Evolutionary conservation across 2,329 filamentous ascomycete genomes (phyloP).

Genomic region (Verticillium klebahnii): DNA sequence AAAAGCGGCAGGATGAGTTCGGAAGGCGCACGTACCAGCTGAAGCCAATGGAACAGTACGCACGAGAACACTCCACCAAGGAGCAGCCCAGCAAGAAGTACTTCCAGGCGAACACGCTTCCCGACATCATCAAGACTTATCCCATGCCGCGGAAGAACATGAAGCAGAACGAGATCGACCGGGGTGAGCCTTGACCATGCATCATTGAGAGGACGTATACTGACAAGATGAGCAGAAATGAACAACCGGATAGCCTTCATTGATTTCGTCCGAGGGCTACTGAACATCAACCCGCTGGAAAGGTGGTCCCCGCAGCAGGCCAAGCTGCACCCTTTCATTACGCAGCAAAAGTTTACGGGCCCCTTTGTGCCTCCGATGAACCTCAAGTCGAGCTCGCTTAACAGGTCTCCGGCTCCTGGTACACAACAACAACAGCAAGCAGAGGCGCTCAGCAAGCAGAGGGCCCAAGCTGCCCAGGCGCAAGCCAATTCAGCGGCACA

Average conservation of each 20-base stretch:
- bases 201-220: conserved; percentile 1
- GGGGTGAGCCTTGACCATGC: conserved; percentile 57
- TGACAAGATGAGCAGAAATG: conserved; percentile 66
- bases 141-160: conserved; percentile 99
- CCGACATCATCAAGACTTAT: conserved; percentile 96
- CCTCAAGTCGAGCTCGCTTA: conserved; percentile 78
- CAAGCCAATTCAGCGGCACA: conserved; percentile 63
- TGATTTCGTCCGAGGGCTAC: conserved; percentile 88
- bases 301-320: conserved; percentile 97
- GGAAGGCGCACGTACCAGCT: conserved; percentile 85
- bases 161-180: conserved; percentile 93
- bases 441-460: conserved; percentile 88
- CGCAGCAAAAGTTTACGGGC: conserved; percentile 93
- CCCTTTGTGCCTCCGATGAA: conserved; percentile 98
- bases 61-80: conserved; percentile 90
- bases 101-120: conserved; percentile 88
- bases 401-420: conserved; percentile 84
- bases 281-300: conserved; percentile 94
- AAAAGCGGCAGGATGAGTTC: conserved; percentile 87
- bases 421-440: conserved; percentile 95
- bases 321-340: conserved; percentile 96
- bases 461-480: conserved; percentile 66
- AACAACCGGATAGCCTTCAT: conserved; percentile 97
- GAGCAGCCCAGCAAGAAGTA: conserved; percentile 99
- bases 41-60: conserved; percentile 98